Evolutionary conservation across 768 basidiomycete genomes (phyloP).

Genomic region (Trichaptum fuscoviolaceum): DNA sequence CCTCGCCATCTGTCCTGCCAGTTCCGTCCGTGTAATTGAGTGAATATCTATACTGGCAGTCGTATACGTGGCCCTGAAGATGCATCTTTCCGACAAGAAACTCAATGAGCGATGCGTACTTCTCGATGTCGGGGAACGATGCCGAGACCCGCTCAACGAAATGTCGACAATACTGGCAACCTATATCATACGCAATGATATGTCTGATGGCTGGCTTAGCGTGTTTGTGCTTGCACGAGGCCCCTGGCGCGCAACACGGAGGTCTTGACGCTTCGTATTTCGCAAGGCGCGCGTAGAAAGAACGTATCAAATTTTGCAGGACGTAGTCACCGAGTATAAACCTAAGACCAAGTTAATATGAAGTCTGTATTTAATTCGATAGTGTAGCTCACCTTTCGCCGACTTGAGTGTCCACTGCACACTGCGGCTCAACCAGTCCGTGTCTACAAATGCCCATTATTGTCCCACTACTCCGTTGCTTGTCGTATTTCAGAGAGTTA

Average conservation of each 20-base stretch:
- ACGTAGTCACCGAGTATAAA: background rate
- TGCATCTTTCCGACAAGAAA: slow-evolving; percentile 16
- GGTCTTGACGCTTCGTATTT: background rate
- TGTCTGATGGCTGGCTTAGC: background rate
- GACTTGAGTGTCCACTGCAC: too few species aligned
- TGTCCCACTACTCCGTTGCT: too few species aligned
- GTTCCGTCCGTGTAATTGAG: slow-evolving; percentile 16
- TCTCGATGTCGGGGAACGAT: background rate
- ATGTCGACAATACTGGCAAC: background rate
- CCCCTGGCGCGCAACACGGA: background rate
- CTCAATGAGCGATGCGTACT: background rate
- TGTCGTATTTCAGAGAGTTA: background rate
- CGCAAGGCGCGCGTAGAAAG: background rate
- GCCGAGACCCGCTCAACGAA: background rate
- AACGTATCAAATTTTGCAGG: background rate
- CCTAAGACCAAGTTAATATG: background rate
- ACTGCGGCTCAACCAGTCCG: too few species aligned
- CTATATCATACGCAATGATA: slow-evolving; percentile 2
- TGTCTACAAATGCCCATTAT: too few species aligned
- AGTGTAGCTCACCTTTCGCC: background rate
- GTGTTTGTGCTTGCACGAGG: background rate
- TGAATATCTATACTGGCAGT: slow-evolving; percentile 15
- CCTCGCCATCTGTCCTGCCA: slow-evolving; percentile 20
- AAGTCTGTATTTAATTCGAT: background rate
- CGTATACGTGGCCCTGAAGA: slow-evolving; percentile 14